Base-by-base conservation (phyloP, 1,284 basidiomycete genomes). In the Cryptococcus sp. region DNA sequence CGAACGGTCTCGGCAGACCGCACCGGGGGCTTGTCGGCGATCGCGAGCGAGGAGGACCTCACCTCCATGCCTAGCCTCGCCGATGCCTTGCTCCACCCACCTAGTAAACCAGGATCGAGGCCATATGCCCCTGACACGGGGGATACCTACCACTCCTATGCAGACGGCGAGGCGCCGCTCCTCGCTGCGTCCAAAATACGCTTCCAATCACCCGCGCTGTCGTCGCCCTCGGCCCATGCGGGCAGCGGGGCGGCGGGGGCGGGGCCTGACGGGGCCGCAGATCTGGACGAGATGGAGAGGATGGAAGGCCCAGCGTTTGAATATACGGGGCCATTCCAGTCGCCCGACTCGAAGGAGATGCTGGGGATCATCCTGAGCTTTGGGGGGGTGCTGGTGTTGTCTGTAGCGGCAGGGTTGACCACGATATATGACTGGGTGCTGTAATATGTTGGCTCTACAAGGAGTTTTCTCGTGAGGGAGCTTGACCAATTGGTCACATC, bases 341-440 rank as follows among this genome's bases (percentile, higher is more conserved):
- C 47, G 28, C 69, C 69, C 1, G 61, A 60, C 18, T 59, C 61
- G 16, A 59, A 57, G 20, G 73, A 75, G 62, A 44, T 69, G 44
- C 18, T 66, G 5, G 59, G 50, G 1, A 68, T 73, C n/a, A 23
- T 64, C 13, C 15, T 64, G 2, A 67, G 64, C 48, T 40, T 68
- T 5, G 50, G 39, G 2, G 66, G 57, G 8, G 68, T 75, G 11
- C 21, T 58, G 8, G 38, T 68, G 1, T 43, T 75, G 21, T 60
- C 68, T 2, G 44, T 68, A 1, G 68, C 68, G 11, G 73, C 73
- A 12, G 70, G 66, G 0, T 55, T 71, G 18, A 70, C 73, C 9
- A 75, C 73, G 2, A 63, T 75, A 13, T 75, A 68, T 54, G 68
- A 75, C 52, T 73, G 72, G 72, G 70, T 75, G 0, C 52, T 75